A percentile compares a stretch with the other conserved stretches of the same genome.
phyloP scores from a whole-genome alignment of 2,329 filamentous ascomycete genomes.

The Cyclaneusma minus region DNA sequence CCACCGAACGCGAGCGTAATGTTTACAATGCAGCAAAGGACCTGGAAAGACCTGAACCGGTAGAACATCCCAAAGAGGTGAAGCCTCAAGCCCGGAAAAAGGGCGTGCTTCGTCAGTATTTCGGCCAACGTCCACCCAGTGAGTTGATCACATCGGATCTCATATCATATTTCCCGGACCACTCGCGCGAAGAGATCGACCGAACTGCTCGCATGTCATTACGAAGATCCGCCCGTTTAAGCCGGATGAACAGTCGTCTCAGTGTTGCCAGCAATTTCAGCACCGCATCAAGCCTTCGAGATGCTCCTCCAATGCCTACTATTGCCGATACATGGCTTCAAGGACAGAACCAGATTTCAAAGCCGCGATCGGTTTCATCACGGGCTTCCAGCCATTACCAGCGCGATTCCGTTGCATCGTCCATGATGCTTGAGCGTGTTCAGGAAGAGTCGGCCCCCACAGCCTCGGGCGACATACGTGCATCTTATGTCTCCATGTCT shows the following conservation, averaged over 20 bases:
- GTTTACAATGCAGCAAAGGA: constrained; percentile 42
- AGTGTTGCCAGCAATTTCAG: constrained; percentile 91
- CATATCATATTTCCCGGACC: constrained; percentile 93
- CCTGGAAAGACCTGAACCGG: constrained; percentile 34
- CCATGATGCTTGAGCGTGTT: constrained; percentile 66
- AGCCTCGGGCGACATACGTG: constrained; percentile 78
- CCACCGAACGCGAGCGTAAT: constrained; percentile 49
- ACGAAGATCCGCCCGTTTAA: constrained; percentile 76
- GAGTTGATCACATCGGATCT: constrained; percentile 95
- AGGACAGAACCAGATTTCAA: constrained; percentile 36
- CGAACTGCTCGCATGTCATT: constrained; percentile 88
- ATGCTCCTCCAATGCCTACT: constrained; percentile 87
- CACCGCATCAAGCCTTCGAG: constrained; percentile 78
- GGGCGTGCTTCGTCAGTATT: constrained; percentile 60
- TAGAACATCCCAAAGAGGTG: too few species aligned
- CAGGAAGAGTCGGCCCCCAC: constrained; percentile 71
- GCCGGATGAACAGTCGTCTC: constrained; percentile 80
- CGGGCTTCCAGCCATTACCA: constrained; percentile 35
- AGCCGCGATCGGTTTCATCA: constrained; percentile 28
- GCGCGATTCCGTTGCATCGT: constrained; percentile 79
- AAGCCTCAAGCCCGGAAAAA: constrained; percentile 28
- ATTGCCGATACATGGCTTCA: constrained; percentile 90
- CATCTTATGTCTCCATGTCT: constrained; percentile 85
- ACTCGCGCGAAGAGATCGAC: constrained; percentile 87
- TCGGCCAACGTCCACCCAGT: constrained; percentile 82